Conservation (phyloP, 2,329 filamentous ascomycete species). For the Hymenoscyphus fructigenus region DNA sequence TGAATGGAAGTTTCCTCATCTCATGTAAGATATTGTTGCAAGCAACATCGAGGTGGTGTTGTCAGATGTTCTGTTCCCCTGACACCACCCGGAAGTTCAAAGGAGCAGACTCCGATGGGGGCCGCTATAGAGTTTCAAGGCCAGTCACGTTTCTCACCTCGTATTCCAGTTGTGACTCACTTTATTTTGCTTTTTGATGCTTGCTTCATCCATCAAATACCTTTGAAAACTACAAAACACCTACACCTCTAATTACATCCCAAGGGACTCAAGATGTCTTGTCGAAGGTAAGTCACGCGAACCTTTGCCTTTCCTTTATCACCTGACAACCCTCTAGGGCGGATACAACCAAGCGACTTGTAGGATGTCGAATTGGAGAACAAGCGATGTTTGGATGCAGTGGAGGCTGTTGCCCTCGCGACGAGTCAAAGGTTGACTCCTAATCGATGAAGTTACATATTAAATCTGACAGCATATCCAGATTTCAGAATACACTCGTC, state of each 20-base stretch:
- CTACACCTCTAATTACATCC: not conserved
- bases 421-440: not conserved
- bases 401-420: slow-evolving; percentile 5
- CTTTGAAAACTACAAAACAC: not conserved
- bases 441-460: not conserved
- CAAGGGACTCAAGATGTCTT: not conserved
- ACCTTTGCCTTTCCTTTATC: not conserved
- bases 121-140: too few species aligned
- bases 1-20: slow-evolving; percentile 1
- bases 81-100: too few species aligned
- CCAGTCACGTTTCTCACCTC: not conserved
- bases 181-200: not conserved
- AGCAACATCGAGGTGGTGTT: not conserved
- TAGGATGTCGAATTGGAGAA: slow-evolving; percentile 3
- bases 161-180: not conserved
- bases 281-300: not conserved
- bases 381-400: not conserved
- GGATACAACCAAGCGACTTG: not conserved
- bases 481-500: slow-evolving; percentile 9
- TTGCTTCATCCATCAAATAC: not conserved
- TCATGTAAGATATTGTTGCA: not conserved
- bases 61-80: not conserved
- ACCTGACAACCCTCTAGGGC: not conserved
- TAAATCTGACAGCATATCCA: not conserved
- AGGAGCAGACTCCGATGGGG: too few species aligned